phyloP scores from a whole-genome alignment of 768 basidiomycete genomes.

The Boletus pseudopeckii region DNA sequence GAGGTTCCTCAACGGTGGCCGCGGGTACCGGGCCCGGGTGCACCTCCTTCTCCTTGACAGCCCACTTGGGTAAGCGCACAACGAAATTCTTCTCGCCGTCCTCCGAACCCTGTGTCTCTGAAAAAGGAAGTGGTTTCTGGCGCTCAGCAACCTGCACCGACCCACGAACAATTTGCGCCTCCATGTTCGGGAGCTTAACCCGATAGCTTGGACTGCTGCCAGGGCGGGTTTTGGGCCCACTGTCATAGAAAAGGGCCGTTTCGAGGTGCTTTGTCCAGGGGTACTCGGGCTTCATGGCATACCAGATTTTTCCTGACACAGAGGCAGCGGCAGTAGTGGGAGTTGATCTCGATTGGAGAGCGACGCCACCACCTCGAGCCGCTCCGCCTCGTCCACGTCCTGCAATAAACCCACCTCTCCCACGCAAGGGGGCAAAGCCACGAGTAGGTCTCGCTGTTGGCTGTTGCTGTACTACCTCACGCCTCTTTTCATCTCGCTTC shows the following conservation, averaged over 20 bases:
- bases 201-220: constrained; percentile 54
- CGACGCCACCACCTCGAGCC: constrained; percentile 40
- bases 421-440: constrained; percentile 40
- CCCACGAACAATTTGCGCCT: constrained; percentile 42
- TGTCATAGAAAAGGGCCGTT: constrained; percentile 65
- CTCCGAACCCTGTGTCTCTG: constrained; percentile 33
- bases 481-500: constrained; percentile 59
- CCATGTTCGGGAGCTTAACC: constrained; percentile 59
- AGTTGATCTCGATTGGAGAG: constrained; percentile 31
- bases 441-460: constrained; percentile 29
- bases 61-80: constrained; percentile 52
- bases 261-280: constrained; percentile 86
- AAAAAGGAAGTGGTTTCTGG: constrained; percentile 15
- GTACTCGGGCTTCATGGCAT: constrained; percentile 70
- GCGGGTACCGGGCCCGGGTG: constrained; percentile 8
- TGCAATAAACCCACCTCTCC: constrained; percentile 44
- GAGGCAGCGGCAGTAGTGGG: constrained; percentile 26
- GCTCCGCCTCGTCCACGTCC: constrained; percentile 46
- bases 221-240: constrained; percentile 53
- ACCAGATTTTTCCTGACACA: constrained; percentile 56
- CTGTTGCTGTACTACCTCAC: constrained; percentile 33
- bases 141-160: constrained; percentile 12
- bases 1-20: constrained; percentile 35
- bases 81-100: constrained; percentile 44
- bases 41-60: constrained; percentile 35